Evolutionary conservation across 805 yeast genomes (phyloP).

Genomic region (Cyberlindnera misumaiensis): DNA sequence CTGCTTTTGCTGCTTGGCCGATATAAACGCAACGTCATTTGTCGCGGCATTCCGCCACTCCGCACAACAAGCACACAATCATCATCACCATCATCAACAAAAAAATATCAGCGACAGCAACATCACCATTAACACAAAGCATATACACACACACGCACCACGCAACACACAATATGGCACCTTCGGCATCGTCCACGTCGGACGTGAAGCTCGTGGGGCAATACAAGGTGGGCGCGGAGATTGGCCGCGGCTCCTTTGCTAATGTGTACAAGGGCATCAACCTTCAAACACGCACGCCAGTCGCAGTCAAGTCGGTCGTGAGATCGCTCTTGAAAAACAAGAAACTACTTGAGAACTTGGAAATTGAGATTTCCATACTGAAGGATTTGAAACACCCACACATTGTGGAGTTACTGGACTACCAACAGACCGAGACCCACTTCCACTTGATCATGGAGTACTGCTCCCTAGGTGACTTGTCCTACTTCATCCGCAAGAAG

Average conservation of each 20-base stretch:
- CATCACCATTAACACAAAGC: no score
- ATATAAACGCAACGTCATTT: no score
- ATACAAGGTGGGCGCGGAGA: constrained; percentile 40
- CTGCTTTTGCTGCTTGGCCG: no score
- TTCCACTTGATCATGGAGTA: constrained; percentile 94
- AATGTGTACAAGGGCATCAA: constrained; percentile 83
- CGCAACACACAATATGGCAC: not conserved
- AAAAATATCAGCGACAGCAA: no score
- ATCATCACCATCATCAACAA: not conserved
- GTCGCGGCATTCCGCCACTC: not conserved
- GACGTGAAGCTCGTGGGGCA: constrained; percentile 17
- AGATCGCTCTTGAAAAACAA: constrained; percentile 77
- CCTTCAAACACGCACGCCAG: constrained; percentile 45
- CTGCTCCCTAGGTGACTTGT: constrained; percentile 91
- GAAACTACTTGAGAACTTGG: constrained; percentile 84
- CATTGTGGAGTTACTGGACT: constrained; percentile 80
- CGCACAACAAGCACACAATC: not conserved
- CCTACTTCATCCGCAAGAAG: constrained; percentile 75
- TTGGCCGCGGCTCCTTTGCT: constrained; percentile 95
- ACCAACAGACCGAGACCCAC: constrained; percentile 67
- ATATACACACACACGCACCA: constrained; percentile 1
- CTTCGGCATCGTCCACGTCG: constrained; percentile 5
- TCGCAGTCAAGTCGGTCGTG: constrained; percentile 86
- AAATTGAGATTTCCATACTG: constrained; percentile 83
- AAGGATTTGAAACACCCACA: constrained; percentile 90